Percentiles rank a stretch among this genome's conserved stretches.
Evolutionary conservation across 1,139 yeast genomes (phyloP).

Genomic region (Suhomyces ambrosiae): DNA sequence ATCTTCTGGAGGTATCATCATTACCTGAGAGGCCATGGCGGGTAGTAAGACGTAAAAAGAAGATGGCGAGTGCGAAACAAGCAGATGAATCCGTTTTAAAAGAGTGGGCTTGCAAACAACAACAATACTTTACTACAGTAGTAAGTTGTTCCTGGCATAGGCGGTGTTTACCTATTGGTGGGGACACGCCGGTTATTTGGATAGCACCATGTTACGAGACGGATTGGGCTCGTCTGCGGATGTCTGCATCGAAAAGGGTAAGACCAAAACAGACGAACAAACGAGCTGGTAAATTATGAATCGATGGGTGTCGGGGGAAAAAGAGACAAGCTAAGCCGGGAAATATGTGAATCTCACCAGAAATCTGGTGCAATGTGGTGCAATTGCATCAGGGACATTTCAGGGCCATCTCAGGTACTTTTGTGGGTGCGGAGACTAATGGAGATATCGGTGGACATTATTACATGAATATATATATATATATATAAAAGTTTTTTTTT

Average conservation of each 20-base stretch:
- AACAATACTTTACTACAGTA: conserved; percentile 11
- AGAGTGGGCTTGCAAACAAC: conserved; percentile 8
- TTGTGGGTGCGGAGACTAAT: too few relatives aligned
- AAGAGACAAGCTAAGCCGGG: too few relatives aligned
- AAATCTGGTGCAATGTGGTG: too few relatives aligned
- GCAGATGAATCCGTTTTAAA: conserved; percentile 11
- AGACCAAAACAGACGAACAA: conserved; percentile 2
- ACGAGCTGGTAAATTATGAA: too few relatives aligned
- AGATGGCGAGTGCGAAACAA: conserved; percentile 6
- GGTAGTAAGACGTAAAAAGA: conserved; percentile 2
- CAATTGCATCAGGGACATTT: too few relatives aligned
- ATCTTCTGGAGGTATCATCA: conserved; percentile 11
- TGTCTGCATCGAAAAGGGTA: neutral
- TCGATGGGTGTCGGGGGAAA: too few relatives aligned
- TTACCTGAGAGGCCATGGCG: conserved; percentile 19
- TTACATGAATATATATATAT: too few relatives aligned
- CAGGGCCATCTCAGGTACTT: too few relatives aligned
- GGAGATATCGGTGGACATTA: too few relatives aligned
- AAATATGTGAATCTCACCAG: too few relatives aligned
- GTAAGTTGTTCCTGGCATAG: conserved; percentile 12
- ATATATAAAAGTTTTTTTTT: too few relatives aligned
- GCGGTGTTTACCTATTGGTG: conserved; percentile 15
- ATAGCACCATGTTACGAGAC: conserved; percentile 9
- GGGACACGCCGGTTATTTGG: conserved; percentile 8
- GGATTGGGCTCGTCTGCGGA: conserved; percentile 4